phyloP scores from a whole-genome alignment of 1,284 basidiomycete genomes.

The Puccinia triticina region DNA sequence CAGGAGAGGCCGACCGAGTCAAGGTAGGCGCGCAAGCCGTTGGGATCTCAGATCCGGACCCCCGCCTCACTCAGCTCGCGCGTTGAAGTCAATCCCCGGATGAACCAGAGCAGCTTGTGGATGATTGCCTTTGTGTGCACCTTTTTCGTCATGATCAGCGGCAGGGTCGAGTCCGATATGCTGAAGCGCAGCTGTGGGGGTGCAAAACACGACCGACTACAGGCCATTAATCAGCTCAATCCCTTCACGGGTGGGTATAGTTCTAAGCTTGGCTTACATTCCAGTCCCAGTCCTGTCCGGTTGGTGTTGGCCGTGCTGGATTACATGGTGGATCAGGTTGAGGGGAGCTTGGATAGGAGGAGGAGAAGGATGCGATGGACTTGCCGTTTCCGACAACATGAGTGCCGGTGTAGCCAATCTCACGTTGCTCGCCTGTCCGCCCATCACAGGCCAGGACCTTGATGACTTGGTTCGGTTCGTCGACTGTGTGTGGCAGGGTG shows the following conservation, averaged over 20 bases:
- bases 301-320: conserved; percentile 73
- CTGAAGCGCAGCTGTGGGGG: conserved; percentile 85
- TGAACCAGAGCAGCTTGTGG: conserved; percentile 95
- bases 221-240: too few species aligned
- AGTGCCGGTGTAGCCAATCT: conserved; percentile 93
- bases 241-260: too few species aligned
- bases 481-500: conserved; percentile 58
- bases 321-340: conserved; percentile 73
- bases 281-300: conserved; percentile 91
- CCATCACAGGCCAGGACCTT: conserved; percentile 93
- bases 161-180: conserved; percentile 72
- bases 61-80: conserved; percentile 76
- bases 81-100: conserved; percentile 82
- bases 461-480: conserved; percentile 92
- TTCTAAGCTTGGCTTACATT: conserved; percentile 63
- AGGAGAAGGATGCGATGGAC: conserved; percentile 64
- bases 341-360: conserved; percentile 61
- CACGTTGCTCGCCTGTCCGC: conserved; percentile 82
- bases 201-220: conserved; percentile 75
- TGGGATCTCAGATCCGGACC: conserved; percentile 97
- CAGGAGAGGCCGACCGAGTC: conserved; percentile 79
- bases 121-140: conserved; percentile 89
- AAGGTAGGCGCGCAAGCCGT: conserved; percentile 84
- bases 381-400: conserved; percentile 99
- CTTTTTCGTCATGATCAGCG: conserved; percentile 91